Conservation (phyloP, 768 basidiomycete genomes). For the Russula dissimulans region DNA sequence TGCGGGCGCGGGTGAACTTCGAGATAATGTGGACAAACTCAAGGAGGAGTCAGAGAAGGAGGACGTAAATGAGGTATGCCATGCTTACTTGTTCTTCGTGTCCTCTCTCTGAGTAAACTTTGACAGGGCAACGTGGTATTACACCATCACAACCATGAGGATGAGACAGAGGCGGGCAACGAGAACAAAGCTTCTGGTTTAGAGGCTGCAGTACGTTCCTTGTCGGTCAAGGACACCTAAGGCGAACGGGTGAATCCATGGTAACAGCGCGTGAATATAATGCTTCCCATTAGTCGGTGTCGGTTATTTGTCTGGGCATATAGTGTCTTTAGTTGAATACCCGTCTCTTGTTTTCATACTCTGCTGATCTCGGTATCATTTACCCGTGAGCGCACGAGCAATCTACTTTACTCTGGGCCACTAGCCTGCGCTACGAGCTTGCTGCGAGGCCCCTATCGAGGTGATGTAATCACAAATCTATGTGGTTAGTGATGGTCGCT, state of each 20-base stretch:
- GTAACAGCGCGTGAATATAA: neutral
- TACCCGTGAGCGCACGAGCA: neutral
- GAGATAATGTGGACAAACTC: constrained; percentile 51
- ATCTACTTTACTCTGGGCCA: neutral
- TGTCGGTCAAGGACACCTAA: constrained; percentile 3
- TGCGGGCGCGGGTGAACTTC: constrained; percentile 41
- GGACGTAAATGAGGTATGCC: constrained; percentile 22
- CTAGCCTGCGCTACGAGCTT: too few relatives aligned
- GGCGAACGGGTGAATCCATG: neutral
- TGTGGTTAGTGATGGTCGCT: too few relatives aligned
- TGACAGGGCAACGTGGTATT: constrained; percentile 9
- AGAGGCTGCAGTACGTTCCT: neutral
- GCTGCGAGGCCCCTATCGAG: too few relatives aligned
- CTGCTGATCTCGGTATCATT: neutral
- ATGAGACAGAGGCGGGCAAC: neutral
- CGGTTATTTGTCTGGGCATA: neutral
- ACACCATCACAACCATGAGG: constrained; percentile 15
- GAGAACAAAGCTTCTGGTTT: neutral
- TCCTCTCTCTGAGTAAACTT: neutral
- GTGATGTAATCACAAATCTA: neutral
- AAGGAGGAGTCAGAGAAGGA: constrained; percentile 75
- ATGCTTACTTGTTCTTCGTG: neutral
- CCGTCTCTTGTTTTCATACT: neutral
- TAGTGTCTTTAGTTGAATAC: neutral
- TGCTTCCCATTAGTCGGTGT: neutral